phyloP scores from a whole-genome alignment of 768 basidiomycete genomes.

The Lyophyllum shimeji region DNA sequence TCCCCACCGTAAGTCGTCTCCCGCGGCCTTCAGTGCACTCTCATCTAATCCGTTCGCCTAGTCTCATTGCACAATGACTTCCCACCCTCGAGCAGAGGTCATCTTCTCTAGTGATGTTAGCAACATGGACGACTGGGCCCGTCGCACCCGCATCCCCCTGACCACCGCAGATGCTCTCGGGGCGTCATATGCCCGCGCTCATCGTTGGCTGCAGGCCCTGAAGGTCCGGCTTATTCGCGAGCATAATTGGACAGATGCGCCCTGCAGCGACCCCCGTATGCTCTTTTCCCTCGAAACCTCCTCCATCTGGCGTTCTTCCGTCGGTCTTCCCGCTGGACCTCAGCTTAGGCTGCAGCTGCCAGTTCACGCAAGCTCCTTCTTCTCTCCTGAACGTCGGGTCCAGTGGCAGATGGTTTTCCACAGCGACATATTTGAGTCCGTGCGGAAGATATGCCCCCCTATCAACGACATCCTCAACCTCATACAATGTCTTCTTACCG shows the following conservation, averaged over 20 bases:
- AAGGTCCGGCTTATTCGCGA: constrained; percentile 63
- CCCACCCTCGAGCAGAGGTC: constrained; percentile 50
- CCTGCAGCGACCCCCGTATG: constrained; percentile 63
- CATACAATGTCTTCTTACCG: constrained; percentile 72
- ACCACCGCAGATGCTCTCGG: constrained; percentile 83
- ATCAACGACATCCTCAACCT: constrained; percentile 70
- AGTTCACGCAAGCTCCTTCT: constrained; percentile 79
- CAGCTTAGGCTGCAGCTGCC: constrained; percentile 72
- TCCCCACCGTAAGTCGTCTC: constrained; percentile 6
- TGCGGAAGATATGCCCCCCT: constrained; percentile 65
- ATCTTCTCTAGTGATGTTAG: constrained; percentile 78
- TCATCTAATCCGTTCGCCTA: constrained; percentile 1
- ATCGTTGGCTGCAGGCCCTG: constrained; percentile 70
- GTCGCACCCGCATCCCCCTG: constrained; percentile 74
- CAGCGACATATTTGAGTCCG: constrained; percentile 70
- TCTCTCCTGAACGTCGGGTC: constrained; percentile 78
- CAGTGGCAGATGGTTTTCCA: constrained; percentile 94
- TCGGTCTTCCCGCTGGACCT: constrained; percentile 76
- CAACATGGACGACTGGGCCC: constrained; percentile 84
- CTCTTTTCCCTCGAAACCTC: constrained; percentile 79
- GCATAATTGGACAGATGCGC: constrained; percentile 67
- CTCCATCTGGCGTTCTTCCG: constrained; percentile 75
- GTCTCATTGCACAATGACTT: constrained; percentile 23
- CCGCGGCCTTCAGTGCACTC: background rate
- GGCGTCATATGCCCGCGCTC: constrained; percentile 77